Percentiles rank a stretch among this genome's conserved stretches.
Evolutionary conservation across 768 basidiomycete species (phyloP).

Genomic region (Macrolepiota albuminosa): DNA sequence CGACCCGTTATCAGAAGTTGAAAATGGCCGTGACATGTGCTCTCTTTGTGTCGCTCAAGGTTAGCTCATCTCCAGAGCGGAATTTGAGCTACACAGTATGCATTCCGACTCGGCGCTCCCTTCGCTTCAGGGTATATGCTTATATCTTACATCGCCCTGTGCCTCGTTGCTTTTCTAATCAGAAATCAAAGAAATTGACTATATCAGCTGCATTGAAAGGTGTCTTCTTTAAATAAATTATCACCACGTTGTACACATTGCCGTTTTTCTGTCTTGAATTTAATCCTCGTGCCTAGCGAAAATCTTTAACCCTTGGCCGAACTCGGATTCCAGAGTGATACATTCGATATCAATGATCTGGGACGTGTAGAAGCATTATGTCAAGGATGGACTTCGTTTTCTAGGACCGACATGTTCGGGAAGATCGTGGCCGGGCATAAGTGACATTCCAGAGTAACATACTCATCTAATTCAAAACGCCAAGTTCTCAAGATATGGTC

Average conservation of each 20-base stretch:
- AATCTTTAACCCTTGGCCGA: not conserved
- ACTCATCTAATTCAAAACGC: not conserved
- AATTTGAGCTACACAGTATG: not conserved
- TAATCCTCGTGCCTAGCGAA: not conserved
- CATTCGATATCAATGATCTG: not conserved
- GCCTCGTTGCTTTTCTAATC: not conserved
- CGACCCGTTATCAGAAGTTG: not conserved
- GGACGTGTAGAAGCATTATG: not conserved
- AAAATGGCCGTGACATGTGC: not conserved
- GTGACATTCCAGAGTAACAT: not conserved
- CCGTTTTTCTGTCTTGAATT: not conserved
- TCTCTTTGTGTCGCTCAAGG: not conserved
- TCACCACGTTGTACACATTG: not conserved
- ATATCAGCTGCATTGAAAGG: not conserved
- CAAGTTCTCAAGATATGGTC: not conserved
- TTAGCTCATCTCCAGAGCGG: not conserved
- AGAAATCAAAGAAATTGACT: not conserved
- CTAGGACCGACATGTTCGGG: not conserved
- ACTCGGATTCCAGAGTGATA: not conserved
- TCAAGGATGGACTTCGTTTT: not conserved
- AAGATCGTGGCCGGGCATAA: not conserved
- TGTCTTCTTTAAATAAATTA: not conserved
- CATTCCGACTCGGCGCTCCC: not conserved
- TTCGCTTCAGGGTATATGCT: not conserved
- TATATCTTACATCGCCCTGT: not conserved